phyloP scores from a whole-genome alignment of 352 stramenopile species.

The Achlya hypogyna region DNA sequence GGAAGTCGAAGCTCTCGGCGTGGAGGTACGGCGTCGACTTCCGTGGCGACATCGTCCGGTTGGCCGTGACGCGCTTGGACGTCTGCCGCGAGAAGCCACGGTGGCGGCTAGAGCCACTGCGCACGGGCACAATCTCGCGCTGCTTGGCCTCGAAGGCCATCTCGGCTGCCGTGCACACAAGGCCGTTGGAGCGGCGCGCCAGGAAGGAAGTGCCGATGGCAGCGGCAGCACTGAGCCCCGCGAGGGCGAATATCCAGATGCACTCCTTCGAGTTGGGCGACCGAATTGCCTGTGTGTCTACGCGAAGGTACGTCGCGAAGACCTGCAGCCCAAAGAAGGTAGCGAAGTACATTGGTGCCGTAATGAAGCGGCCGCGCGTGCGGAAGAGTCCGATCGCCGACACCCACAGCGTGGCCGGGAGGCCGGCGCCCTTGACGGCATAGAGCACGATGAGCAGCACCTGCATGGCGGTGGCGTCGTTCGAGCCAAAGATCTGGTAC shows the following conservation, averaged over 20 bases:
- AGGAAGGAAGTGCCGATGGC: slow-evolving; percentile 23
- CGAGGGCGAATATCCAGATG: slow-evolving; percentile 44
- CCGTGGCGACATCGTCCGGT: slow-evolving; percentile 10
- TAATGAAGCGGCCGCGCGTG: slow-evolving; percentile 49
- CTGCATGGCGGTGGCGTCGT: slow-evolving; percentile 27
- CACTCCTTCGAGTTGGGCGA: slow-evolving; percentile 28
- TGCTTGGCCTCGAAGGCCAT: slow-evolving; percentile 34
- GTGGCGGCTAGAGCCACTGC: background rate
- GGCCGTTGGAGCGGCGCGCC: slow-evolving; percentile 49
- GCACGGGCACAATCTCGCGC: background rate
- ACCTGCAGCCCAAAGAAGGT: slow-evolving; percentile 66
- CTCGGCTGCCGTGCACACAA: slow-evolving; percentile 58
- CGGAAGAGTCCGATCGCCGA: slow-evolving; percentile 63
- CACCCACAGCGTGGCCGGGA: slow-evolving; percentile 65
- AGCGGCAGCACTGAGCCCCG: slow-evolving; percentile 7
- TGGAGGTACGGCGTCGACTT: background rate
- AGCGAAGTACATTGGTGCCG: slow-evolving; percentile 60
- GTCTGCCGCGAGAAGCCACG: background rate
- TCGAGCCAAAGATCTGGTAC: slow-evolving; percentile 47
- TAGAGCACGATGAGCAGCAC: slow-evolving; percentile 60
- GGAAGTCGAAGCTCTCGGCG: background rate
- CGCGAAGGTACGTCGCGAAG: slow-evolving; percentile 21
- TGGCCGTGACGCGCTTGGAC: background rate
- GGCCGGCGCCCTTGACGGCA: slow-evolving; percentile 66
- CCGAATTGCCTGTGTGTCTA: slow-evolving; percentile 12